A percentile compares a stretch with the other conserved stretches of the same genome.
phyloP scores from a whole-genome alignment of 768 basidiomycete species.

The Suillus ampliporus region DNA sequence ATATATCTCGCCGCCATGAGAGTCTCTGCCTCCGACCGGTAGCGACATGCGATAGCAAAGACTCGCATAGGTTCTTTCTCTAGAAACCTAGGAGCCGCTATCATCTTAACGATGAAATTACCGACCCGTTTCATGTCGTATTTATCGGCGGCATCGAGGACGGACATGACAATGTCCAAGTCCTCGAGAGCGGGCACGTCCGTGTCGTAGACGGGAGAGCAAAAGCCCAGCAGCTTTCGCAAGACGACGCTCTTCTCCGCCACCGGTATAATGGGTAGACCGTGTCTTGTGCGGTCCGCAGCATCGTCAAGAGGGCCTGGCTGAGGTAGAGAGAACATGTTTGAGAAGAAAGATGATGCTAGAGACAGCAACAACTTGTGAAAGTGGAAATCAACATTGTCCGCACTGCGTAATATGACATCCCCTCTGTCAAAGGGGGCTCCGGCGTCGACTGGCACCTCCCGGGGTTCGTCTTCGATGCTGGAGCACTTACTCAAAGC shows the following conservation, averaged over 20 bases:
- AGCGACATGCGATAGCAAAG: conserved; percentile 44
- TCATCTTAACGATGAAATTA: conserved; percentile 38
- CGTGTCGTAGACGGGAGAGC: conserved; percentile 52
- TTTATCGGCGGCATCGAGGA: conserved; percentile 53
- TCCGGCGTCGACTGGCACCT: conserved; percentile 33
- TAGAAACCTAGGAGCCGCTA: conserved; percentile 37
- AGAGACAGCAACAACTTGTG: conserved; percentile 59
- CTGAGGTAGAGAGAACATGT: conserved; percentile 59
- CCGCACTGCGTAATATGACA: conserved; percentile 60
- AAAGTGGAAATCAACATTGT: conserved; percentile 55
- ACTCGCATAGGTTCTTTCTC: conserved; percentile 43
- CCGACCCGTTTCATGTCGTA: conserved; percentile 56
- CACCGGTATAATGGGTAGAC: conserved; percentile 51
- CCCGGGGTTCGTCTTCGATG: conserved; percentile 13
- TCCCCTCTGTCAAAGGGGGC: conserved; percentile 60
- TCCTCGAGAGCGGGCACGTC: conserved; percentile 39
- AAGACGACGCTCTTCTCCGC: conserved; percentile 51
- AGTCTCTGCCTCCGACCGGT: conserved; percentile 40
- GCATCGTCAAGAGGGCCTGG: conserved; percentile 36
- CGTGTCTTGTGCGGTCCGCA: conserved; percentile 38
- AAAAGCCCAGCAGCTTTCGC: conserved; percentile 48
- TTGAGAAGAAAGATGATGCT: conserved; percentile 62
- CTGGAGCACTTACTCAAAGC: background rate
- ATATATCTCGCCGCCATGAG: conserved; percentile 44
- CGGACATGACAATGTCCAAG: conserved; percentile 47